Evolutionary conservation across 2,329 filamentous ascomycete species (phyloP).

Genomic region (Penicillium sp.): DNA sequence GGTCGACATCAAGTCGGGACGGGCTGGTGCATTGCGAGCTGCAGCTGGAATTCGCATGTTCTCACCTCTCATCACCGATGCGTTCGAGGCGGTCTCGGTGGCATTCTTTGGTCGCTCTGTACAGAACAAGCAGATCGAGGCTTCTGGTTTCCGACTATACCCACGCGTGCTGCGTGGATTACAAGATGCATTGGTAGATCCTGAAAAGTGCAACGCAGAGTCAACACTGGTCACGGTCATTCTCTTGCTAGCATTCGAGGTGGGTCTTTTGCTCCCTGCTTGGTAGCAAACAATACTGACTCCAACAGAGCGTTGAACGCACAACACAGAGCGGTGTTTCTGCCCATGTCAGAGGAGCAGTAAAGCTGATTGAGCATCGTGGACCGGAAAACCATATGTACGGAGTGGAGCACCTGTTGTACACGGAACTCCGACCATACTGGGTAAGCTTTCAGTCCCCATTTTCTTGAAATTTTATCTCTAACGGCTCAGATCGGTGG

Average conservation of each 20-base stretch:
- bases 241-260: slow-evolving; percentile 42
- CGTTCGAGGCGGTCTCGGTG: slow-evolving; percentile 41
- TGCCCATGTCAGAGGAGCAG: slow-evolving; percentile 38
- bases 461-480: not conserved
- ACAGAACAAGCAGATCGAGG: slow-evolving; percentile 36
- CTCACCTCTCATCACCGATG: slow-evolving; percentile 39
- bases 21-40: slow-evolving; percentile 38
- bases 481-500: slow-evolving; percentile 30
- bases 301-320: slow-evolving; percentile 36
- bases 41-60: slow-evolving; percentile 45
- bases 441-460: slow-evolving; percentile 30
- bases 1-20: slow-evolving; percentile 36
- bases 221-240: slow-evolving; percentile 42
- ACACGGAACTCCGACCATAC: slow-evolving; percentile 42
- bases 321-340: slow-evolving; percentile 35
- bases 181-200: slow-evolving; percentile 39
- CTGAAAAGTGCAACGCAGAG: slow-evolving; percentile 40
- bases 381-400: slow-evolving; percentile 43
- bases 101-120: slow-evolving; percentile 42
- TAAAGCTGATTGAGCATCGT: slow-evolving; percentile 41
- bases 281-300: slow-evolving; percentile 2
- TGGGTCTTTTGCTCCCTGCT: slow-evolving; percentile 3
- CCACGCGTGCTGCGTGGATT: slow-evolving; percentile 38
- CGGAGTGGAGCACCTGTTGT: slow-evolving; percentile 42
- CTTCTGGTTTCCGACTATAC: slow-evolving; percentile 36